Evolutionary conservation across 2,329 filamentous ascomycete genomes (phyloP), one percentile per base, ranked within the genome.

Genomic region (Aspergillus ruber): DNA sequence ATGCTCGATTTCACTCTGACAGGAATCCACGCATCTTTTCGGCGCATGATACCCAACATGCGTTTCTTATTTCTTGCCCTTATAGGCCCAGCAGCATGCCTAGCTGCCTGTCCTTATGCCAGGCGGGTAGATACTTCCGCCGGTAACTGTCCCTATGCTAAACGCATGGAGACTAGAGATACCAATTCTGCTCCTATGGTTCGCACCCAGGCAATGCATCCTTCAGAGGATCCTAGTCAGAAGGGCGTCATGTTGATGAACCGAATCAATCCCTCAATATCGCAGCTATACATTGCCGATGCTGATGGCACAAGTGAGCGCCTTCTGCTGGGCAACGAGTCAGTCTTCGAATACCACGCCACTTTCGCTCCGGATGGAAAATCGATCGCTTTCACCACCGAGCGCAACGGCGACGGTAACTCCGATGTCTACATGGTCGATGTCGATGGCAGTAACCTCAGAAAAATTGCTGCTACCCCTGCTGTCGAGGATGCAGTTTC

Each of bases 321-420:
- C 18, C 46, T 44, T 9, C 32, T 51, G 17, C 35, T 49, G 6
- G 43, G 33, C 27, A 42, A 38, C n/a, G 39, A 49, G n/a, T 39
- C 46, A 15, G 42, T 33, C 2, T 49, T 44, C n/a, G 50, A 52
- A 8, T 50, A 50, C 20, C 45, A 47, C 27, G 50, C 47, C 9
- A 17, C 23, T 17, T 53, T 35, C 32, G 50, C 48, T 10, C 42
- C 50, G 12, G 48, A 50, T 39, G 50, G 47, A 5, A 17, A 48
- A 41, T 50, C 33, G 13, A 29, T 53, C 39, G 38, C 43, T 13
- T 53, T 53, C 32, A 53, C 48, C 6, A 43, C 32, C 5, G 48
- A 53, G 33, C 27, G 50, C 18, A 47, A 46, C 18, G 50, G 50
- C 6, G 43, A 53, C 25, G 50, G 48, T 2, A 46, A 53, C 15